These are phyloP conservation scores for Metarhizium album DNA, from an alignment of 2,329 filamentous ascomycete species.

Conservation along the genomic window DNA sequence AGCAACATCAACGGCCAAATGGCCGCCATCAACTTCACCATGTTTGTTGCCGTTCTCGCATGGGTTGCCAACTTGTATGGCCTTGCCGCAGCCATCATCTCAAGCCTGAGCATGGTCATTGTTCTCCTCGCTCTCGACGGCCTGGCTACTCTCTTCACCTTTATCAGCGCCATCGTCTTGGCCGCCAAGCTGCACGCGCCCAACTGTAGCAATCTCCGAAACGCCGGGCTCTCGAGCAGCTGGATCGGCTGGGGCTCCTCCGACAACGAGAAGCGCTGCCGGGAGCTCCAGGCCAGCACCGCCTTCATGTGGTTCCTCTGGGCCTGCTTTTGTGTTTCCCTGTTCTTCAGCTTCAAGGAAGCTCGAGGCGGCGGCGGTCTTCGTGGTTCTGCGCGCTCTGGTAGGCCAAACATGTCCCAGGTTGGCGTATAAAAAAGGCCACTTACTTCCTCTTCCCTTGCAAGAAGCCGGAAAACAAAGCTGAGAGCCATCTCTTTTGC, in stretches of 20 bases:
- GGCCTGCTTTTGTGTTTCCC: constrained; percentile 44
- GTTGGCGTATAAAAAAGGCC: constrained; percentile 31
- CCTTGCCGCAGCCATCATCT: constrained; percentile 43
- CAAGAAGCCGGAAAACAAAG: constrained; percentile 1
- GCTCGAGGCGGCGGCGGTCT: constrained; percentile 35
- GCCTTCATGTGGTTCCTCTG: constrained; percentile 77
- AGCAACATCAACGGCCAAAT: constrained; percentile 32
- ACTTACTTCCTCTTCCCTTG: background rate
- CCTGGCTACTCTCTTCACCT: constrained; percentile 54
- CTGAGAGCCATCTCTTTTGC: background rate
- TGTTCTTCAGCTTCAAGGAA: constrained; percentile 44
- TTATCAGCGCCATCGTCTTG: constrained; percentile 60
- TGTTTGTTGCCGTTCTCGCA: constrained; percentile 58
- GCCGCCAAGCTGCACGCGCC: constrained; percentile 57
- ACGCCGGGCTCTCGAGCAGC: constrained; percentile 25
- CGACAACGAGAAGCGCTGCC: constrained; percentile 54
- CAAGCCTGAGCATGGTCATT: constrained; percentile 39
- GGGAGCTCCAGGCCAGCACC: constrained; percentile 61
- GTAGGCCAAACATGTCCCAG: constrained; percentile 45
- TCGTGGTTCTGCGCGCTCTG: constrained; percentile 29
- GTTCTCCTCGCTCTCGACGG: constrained; percentile 46
- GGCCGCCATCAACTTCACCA: constrained; percentile 50
- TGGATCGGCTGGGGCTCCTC: constrained; percentile 53
- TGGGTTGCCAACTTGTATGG: constrained; percentile 58
- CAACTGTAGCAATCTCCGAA: constrained; percentile 49